Percentiles rank a stretch among this genome's conserved stretches.
Conservation (phyloP, 1,284 basidiomycete genomes). For the Sanghuangporus weigelae region DNA sequence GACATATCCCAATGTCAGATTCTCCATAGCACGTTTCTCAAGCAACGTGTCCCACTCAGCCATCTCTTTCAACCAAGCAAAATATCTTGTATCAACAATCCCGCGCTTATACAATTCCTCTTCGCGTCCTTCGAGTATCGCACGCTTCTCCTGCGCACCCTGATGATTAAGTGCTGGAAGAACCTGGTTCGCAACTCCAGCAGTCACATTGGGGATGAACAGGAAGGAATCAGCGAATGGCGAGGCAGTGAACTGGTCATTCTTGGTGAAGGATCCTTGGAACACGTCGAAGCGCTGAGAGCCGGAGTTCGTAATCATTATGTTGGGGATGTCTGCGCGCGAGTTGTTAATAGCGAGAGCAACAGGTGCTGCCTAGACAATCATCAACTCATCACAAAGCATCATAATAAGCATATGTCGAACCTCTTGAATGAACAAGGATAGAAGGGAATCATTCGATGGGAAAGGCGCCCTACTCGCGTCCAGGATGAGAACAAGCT, state of each 20-base stretch:
- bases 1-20: constrained; percentile 52
- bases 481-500: background rate
- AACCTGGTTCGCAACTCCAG: constrained; percentile 46
- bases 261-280: constrained; percentile 66
- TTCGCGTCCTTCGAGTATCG: constrained; percentile 26
- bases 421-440: constrained; percentile 42
- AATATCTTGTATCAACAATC: constrained; percentile 46
- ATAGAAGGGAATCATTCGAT: constrained; percentile 57
- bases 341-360: constrained; percentile 58
- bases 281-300: constrained; percentile 73
- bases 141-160: constrained; percentile 21
- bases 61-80: constrained; percentile 54
- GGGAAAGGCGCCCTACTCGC: constrained; percentile 52
- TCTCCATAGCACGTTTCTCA: background rate
- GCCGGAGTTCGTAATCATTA: constrained; percentile 69
- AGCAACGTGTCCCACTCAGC: background rate
- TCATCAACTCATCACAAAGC: no score
- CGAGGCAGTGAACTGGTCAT: constrained; percentile 71
- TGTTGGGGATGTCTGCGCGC: constrained; percentile 35
- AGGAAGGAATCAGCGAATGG: constrained; percentile 60
- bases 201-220: constrained; percentile 49
- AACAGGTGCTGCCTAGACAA: constrained; percentile 42
- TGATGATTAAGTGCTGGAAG: constrained; percentile 43
- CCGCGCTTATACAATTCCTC: constrained; percentile 43
- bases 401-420: no score